Evolutionary conservation across 2,329 filamentous ascomycete species (phyloP).

Genomic region (Ascochyta fabae): DNA sequence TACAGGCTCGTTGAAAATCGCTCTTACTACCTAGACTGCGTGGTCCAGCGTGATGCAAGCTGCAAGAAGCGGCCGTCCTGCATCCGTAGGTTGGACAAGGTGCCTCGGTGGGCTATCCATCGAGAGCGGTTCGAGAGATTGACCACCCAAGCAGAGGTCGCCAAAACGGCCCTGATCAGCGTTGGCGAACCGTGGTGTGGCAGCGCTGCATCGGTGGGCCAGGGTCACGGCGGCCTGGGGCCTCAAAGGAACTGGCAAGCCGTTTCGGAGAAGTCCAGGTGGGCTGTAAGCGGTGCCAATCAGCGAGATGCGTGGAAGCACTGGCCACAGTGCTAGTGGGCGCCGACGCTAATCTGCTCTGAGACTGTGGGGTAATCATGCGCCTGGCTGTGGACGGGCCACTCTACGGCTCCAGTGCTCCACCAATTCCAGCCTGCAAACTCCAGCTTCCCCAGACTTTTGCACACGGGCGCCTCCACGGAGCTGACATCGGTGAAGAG

Average conservation of each 20-base stretch:
- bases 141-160: neutral
- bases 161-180: constrained; percentile 16
- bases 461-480: constrained; percentile 17
- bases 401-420: neutral
- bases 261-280: constrained; percentile 23
- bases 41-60: constrained; percentile 1
- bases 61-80: constrained; percentile 4
- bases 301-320: constrained; percentile 3
- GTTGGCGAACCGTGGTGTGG: constrained; percentile 10
- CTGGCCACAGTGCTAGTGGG: constrained; percentile 12
- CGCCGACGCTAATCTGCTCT: constrained; percentile 25
- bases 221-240: constrained; percentile 9
- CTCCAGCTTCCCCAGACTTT: constrained; percentile 37
- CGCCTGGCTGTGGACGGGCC: constrained; percentile 9
- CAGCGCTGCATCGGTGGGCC: constrained; percentile 14
- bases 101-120: neutral
- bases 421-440: constrained; percentile 6
- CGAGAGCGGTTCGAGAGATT: neutral
- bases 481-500: constrained; percentile 28
- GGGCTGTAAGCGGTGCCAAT: constrained; percentile 29
- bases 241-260: constrained; percentile 15
- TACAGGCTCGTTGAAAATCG: constrained; percentile 12
- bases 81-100: neutral
- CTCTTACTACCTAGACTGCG: constrained; percentile 7
- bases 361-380: constrained; percentile 30